Evolutionary conservation across 2,329 filamentous ascomycete genomes (phyloP), one percentile per base, ranked within the genome.

Genomic region (Dactylellina haptotyla): DNA sequence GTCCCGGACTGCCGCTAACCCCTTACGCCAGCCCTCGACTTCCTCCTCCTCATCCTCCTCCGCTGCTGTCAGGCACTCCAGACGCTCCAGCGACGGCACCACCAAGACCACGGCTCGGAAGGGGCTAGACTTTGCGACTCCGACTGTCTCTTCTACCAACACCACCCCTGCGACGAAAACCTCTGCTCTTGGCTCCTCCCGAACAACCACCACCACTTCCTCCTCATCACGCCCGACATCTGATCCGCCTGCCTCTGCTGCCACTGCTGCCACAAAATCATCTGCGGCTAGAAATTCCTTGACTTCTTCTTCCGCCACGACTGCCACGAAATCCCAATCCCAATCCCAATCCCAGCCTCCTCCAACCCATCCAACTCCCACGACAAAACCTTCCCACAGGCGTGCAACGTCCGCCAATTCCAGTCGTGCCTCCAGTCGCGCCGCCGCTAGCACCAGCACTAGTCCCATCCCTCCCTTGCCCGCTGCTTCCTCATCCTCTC

Each of bases 11-110:
- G 43, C 67, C 62, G 59, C 61, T 61, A 64, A 53, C 67, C 67
- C 67, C 67, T 72, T 72, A 71, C 66, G 56, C 56, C 63, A 67
- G 41, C 39, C 53, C 34, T 67, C 65, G 18, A 53, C 37, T 28
- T 61, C 67, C 30, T 72, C 57, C 34, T 71, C 67, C 4, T 62
- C 65, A 8, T 43, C 54, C 12, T 61, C 67, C 45, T 48, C 59
- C 32, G 41, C 50, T 45, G 51, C 58, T 61, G 45, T 50, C 26
- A 64, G 66, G 39, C 67, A 72, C 61, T 54, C 53, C 9, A 64
- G 67, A 56, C 51, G 62, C 14, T 64, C 67, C 18, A 72, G 67
- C 61, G 61, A 64, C 61, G 67, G 59, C 14, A 51, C 59, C 18
- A 61, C 53, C 39, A 28, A 46, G 26, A 50, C 61, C 6, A 57